Base-by-base conservation (phyloP, 2,329 filamentous ascomycete genomes). In the Fusarium proliferatum region DNA sequence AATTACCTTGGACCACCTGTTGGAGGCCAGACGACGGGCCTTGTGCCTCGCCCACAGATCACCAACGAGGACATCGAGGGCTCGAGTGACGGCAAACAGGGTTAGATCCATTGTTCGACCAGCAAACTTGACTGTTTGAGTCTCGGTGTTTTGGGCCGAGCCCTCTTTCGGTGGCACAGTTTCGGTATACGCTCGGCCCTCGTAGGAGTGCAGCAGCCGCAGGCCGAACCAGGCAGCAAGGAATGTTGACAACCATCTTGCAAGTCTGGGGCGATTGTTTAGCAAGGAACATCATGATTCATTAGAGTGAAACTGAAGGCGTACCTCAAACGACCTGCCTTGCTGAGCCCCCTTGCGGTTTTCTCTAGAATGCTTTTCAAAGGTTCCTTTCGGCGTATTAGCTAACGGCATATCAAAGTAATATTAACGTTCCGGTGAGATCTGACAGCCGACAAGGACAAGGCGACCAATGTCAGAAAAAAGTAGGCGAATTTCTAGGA, bases 41-140 rank as follows among this genome's bases (percentile, higher is more conserved):
- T 82, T 85, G 61, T 85, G 83, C 46, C 83, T 86, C 21, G 86
- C 82, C 92, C 93, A 95, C 30, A 90, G 78, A 71, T 91, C 87
- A 61, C 91, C 91, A 48, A 93, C 84, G 13, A 94, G 75, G 9
- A 94, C 89, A 80, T 96, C 94, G 16, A 93, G 79, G 49, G 94
- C 94, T 74, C 94, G 88, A 16, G 90, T 91, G 51, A 89, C 85
- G 16, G 93, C 90, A 79, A 96, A 96, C n/a, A 97, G 85, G 1
- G 94, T 96, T 38, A 97, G 85, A 79, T 97, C 94, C 68, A 97
- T 87, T 4, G 94, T 96, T 75, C 91, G 90, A 49, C 94, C 94
- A 16, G 91, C 93, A 69, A 80, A 75, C 60, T 73, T 79, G 62
- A 69, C 69, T n/a, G 69, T 75, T 76, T 61, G 72, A 60, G 78